A percentile compares a stretch with the other conserved stretches of the same genome.
Conservation (phyloP, 2,329 filamentous ascomycete genomes). For the Trichoderma afroharzianum region DNA sequence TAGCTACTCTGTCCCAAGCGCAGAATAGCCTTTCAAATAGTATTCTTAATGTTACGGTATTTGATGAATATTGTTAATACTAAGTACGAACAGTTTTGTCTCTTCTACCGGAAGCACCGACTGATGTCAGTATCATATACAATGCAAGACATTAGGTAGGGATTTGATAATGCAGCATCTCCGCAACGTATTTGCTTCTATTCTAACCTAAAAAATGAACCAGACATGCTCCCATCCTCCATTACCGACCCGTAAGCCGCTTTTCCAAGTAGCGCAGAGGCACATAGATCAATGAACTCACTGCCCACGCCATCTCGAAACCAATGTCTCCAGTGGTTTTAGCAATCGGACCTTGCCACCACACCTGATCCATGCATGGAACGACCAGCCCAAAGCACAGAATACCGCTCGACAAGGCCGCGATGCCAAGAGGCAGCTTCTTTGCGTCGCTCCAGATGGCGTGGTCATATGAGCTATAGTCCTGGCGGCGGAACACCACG, state of each 20-base stretch:
- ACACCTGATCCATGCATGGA: conserved; percentile 58
- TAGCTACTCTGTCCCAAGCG: no score
- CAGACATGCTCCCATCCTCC: background rate
- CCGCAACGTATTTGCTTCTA: background rate
- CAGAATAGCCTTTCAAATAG: no score
- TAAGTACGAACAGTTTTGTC: no score
- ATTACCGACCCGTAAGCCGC: conserved; percentile 23
- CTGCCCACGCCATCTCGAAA: conserved; percentile 59
- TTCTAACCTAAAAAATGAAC: background rate
- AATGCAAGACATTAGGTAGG: background rate
- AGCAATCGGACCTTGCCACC: conserved; percentile 60
- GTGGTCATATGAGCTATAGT: conserved; percentile 44
- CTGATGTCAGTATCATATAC: no score
- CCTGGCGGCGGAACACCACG: conserved; percentile 44
- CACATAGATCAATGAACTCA: conserved; percentile 46
- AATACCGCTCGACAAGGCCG: conserved; percentile 44
- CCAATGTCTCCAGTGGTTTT: conserved; percentile 60
- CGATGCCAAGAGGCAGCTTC: conserved; percentile 44
- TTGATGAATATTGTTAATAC: no score
- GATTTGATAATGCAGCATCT: background rate
- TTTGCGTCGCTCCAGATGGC: conserved; percentile 45
- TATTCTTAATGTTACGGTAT: no score
- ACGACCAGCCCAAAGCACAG: conserved; percentile 51
- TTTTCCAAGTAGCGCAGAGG: conserved; percentile 47
- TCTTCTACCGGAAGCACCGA: no score